Evolutionary conservation across 2,329 filamentous ascomycete genomes (phyloP).

Genomic region (Pochonia chlamydosporia): DNA sequence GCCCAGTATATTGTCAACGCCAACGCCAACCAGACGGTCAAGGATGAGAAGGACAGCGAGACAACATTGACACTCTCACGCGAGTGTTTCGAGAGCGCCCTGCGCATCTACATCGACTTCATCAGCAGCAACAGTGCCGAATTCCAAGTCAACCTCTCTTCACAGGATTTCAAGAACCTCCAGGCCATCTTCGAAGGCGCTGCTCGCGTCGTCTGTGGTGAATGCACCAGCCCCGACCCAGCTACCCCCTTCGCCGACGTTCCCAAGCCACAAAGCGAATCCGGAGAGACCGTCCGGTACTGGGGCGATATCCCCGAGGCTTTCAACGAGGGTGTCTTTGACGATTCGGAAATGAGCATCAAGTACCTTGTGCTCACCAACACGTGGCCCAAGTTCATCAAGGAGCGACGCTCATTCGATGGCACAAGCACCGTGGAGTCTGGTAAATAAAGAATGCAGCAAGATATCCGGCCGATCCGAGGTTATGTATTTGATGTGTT

Average conservation of each 20-base stretch:
- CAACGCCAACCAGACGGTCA: constrained; percentile 13
- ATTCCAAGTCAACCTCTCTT: constrained; percentile 63
- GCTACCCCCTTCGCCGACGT: constrained; percentile 37
- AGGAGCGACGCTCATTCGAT: constrained; percentile 31
- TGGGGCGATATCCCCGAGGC: constrained; percentile 40
- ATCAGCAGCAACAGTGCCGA: constrained; percentile 56
- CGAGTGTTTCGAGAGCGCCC: constrained; percentile 49
- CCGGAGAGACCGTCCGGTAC: constrained; percentile 24
- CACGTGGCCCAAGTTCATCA: constrained; percentile 60
- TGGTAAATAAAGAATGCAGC: neutral
- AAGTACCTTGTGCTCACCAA: constrained; percentile 65
- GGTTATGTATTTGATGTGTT: neutral
- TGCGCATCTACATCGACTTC: constrained; percentile 57
- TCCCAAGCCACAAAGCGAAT: constrained; percentile 15
- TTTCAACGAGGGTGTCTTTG: constrained; percentile 53
- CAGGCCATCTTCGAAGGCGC: constrained; percentile 51
- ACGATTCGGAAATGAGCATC: constrained; percentile 53
- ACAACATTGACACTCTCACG: constrained; percentile 29
- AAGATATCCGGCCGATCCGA: neutral
- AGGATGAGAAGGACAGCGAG: constrained; percentile 7
- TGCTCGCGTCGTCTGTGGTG: constrained; percentile 38
- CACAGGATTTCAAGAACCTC: constrained; percentile 46
- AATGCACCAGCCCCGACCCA: constrained; percentile 31
- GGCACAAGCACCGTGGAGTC: constrained; percentile 9
- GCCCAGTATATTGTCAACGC: constrained; percentile 18